Evolutionary conservation across 208 protist genomes (phyloP).

Genomic region (Endotrypanum monterogeii): DNA sequence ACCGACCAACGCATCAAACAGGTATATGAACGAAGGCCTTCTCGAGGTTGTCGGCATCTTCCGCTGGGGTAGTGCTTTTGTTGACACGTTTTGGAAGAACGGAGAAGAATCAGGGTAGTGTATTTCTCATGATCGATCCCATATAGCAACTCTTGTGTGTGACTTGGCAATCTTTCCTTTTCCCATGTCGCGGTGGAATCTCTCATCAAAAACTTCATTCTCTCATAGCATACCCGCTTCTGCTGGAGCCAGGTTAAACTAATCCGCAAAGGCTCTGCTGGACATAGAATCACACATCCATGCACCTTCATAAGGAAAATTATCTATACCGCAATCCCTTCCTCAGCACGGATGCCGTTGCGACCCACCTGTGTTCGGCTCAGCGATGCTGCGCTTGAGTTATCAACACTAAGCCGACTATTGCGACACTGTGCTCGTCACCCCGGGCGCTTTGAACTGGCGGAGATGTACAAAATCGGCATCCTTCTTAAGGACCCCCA

Average conservation of each 20-base stretch:
- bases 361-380: neutral
- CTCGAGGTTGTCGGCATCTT: too few relatives aligned
- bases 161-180: neutral
- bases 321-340: neutral
- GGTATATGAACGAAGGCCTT: too few relatives aligned
- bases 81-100: too few relatives aligned
- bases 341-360: neutral
- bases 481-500: constrained; percentile 27
- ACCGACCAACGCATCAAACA: too few relatives aligned
- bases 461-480: constrained; percentile 26
- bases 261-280: too few relatives aligned
- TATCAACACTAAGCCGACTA: constrained; percentile 5
- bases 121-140: too few relatives aligned
- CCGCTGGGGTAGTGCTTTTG: too few relatives aligned
- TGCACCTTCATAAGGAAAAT: neutral
- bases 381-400: neutral
- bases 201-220: neutral
- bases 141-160: too few relatives aligned
- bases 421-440: constrained; percentile 16
- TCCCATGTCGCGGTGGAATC: neutral
- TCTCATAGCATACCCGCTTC: neutral
- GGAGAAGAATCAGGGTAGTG: too few relatives aligned
- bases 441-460: constrained; percentile 20
- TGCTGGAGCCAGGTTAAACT: neutral
- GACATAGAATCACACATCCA: neutral